Base-by-base conservation (phyloP, 306 rosid genomes). In the Malus sylvestris region DNA sequence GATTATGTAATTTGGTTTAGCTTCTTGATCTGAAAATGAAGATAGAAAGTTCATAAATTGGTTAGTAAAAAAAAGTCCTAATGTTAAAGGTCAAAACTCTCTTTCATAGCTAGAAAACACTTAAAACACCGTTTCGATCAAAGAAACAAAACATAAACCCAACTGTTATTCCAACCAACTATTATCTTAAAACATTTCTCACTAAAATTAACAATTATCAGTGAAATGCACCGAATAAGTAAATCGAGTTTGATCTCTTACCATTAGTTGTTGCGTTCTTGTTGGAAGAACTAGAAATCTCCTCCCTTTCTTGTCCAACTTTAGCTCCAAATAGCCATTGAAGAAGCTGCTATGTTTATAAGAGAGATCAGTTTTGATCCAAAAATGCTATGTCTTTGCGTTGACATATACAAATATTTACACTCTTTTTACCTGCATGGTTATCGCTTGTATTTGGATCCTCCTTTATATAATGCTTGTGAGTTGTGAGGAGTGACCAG, bases 311-410 rank as follows among this genome's bases (percentile, higher is more conserved):
- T 83, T 83, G 82, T 35, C 83, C 86, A 35, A 81, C 80, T 59
- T 85, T 71, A 68, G 63, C 72, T 65, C 76, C 86, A 46, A 81
- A 87, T 46, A 93, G 84, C 88, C 89, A 84, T 63, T 80, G 91
- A 83, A 91, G 83, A 83, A 90, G 71, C 88, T 91, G 86, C 68
- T 79, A 4, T 73, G 64, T 7, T 45, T 63, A 27, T 58, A 85
- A 72, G 74, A 25, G 42, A 44, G 27, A 73, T 81, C 15, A 76
- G 53, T 44, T 58, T 62, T 68, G 20, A 76, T 75, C 8, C 8
- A 52, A 71, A 30, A 20, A 57, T 57, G 59, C 35, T 19, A 27
- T 51, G 49, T 30, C 76, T 30, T 71, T 22, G 46, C 68, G 45
- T 68, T 42, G 20, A 76, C 64, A 15, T 15, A 57, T 20, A 19